A percentile compares a stretch with the other conserved stretches of the same genome.
Evolutionary conservation across 1,284 basidiomycete species (phyloP).

Genomic region (Rhodotorula mucilaginosa): DNA sequence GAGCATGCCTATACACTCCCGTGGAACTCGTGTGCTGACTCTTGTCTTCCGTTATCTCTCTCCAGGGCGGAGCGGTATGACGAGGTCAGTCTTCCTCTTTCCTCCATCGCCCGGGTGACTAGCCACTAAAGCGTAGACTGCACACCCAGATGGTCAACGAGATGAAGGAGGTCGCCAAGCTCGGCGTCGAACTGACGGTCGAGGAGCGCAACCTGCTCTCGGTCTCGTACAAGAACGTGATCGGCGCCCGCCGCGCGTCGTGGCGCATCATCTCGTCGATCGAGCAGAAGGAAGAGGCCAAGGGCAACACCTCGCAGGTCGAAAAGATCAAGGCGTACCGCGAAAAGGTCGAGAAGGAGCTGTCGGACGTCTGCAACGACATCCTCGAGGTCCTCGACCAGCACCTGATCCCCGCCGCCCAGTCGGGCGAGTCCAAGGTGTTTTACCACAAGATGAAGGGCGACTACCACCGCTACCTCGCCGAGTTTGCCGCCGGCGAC

Average conservation of each 20-base stretch:
- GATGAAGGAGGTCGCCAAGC: conserved; percentile 44
- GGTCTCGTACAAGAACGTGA: conserved; percentile 98
- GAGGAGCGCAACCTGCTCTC: conserved; percentile 99
- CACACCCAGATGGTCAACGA: conserved; percentile 30
- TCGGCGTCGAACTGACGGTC: conserved; percentile 77
- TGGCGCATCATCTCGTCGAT: conserved; percentile 99
- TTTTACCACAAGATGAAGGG: conserved; percentile 99
- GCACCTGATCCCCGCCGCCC: conserved; percentile 97
- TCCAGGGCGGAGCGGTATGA: conserved; percentile 37
- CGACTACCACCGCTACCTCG: conserved; percentile 99
- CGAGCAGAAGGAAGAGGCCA: conserved; percentile 99
- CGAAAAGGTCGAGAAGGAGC: conserved; percentile 96
- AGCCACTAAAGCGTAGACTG: background rate
- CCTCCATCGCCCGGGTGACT: background rate
- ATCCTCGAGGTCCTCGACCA: conserved; percentile 98
- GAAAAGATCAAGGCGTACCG: conserved; percentile 98
- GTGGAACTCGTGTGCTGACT: background rate
- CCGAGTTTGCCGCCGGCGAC: conserved; percentile 98
- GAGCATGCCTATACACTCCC: too few relatives aligned
- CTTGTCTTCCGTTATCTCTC: background rate
- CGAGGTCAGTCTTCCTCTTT: conserved; percentile 13
- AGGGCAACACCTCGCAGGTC: conserved; percentile 97
- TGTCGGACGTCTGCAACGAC: conserved; percentile 99
- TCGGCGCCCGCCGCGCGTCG: conserved; percentile 96
- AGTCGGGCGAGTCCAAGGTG: conserved; percentile 90